Percentiles rank a stretch among this genome's conserved stretches.
Conservation (phyloP, 1,284 basidiomycete genomes). For the Tilletia setariae region DNA sequence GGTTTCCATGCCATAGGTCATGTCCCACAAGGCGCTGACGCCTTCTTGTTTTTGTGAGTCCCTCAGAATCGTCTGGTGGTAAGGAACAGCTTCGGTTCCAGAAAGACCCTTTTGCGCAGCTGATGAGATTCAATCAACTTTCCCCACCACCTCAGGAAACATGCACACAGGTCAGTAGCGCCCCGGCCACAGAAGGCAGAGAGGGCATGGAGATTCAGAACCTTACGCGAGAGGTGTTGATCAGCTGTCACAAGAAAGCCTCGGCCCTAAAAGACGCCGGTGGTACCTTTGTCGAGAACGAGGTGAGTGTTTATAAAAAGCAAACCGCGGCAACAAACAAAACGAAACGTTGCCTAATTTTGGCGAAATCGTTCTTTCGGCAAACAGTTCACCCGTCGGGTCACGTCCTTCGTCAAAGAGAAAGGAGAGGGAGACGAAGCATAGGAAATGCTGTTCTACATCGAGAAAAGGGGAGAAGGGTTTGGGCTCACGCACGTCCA, state of each 20-base stretch:
- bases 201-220: too few relatives aligned
- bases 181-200: not conserved
- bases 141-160: not conserved
- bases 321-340: not conserved
- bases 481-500: too few relatives aligned
- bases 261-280: not conserved
- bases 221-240: too few relatives aligned
- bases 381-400: too few relatives aligned
- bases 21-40: not conserved
- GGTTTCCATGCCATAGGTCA: not conserved
- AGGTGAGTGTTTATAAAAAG: not conserved
- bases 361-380: too few relatives aligned
- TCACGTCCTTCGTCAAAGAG: too few relatives aligned
- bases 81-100: not conserved
- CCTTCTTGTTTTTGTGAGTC: not conserved
- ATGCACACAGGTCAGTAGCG: not conserved
- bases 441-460: too few relatives aligned
- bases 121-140: not conserved
- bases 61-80: slow-evolving; percentile 11
- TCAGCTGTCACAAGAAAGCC: not conserved
- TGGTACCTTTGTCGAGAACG: slow-evolving; percentile 9
- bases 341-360: too few relatives aligned
- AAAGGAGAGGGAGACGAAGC: too few relatives aligned
- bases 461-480: too few relatives aligned
- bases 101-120: not conserved